A percentile compares a stretch with the other conserved stretches of the same genome.
These are phyloP conservation scores for Xylariaceae sp. DNA, from an alignment of 2,329 filamentous ascomycete species.

Conservation along the genomic window DNA sequence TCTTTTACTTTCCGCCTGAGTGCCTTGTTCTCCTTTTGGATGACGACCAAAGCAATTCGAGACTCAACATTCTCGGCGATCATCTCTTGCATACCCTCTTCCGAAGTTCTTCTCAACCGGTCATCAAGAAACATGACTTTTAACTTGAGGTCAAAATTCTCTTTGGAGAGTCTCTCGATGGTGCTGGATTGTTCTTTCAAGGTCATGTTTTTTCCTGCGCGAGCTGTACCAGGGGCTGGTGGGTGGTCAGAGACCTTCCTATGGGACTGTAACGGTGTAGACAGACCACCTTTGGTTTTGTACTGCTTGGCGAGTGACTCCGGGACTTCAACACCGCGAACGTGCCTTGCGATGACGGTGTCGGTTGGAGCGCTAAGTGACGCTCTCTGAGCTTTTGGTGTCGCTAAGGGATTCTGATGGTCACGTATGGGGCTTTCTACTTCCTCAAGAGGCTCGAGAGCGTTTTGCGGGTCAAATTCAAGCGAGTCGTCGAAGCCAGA, in stretches of 20 bases:
- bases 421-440: conserved; percentile 36
- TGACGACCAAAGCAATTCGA: conserved; percentile 81
- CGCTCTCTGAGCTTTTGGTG: conserved; percentile 61
- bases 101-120: conserved; percentile 85
- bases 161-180: conserved; percentile 92
- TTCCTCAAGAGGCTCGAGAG: conserved; percentile 49
- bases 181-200: conserved; percentile 97
- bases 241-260: conserved; percentile 52
- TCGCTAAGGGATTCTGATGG: conserved; percentile 53
- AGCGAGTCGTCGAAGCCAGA: conserved; percentile 63
- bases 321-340: conserved; percentile 86
- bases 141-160: conserved; percentile 96
- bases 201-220: conserved; percentile 70
- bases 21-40: conserved; percentile 86
- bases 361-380: conserved; percentile 69
- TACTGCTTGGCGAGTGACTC: conserved; percentile 86
- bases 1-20: conserved; percentile 79
- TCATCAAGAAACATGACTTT: conserved; percentile 97
- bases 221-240: conserved; percentile 46
- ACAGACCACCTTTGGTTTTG: conserved; percentile 65
- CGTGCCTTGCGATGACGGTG: conserved; percentile 81
- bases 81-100: conserved; percentile 96
- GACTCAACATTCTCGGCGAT: conserved; percentile 96
- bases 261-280: conserved; percentile 44
- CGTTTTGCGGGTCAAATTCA: conserved; percentile 42